A percentile compares a stretch with the other conserved stretches of the same genome.
Conservation (phyloP, 2,329 filamentous ascomycete genomes). For the Ophiostoma novo-ulmi region DNA sequence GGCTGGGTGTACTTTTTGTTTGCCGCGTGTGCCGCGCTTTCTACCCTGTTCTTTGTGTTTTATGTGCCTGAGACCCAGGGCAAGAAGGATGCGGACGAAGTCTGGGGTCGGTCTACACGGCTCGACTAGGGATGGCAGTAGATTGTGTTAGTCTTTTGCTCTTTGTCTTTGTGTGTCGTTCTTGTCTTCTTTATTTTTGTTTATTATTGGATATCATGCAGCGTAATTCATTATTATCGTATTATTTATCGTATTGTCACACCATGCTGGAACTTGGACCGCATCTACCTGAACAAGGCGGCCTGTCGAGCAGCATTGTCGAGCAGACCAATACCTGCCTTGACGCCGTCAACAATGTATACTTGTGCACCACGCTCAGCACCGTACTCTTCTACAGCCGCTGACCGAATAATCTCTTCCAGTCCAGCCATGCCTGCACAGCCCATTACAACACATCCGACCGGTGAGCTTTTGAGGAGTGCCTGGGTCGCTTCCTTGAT, state of each 20-base stretch:
- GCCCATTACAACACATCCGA: constrained; percentile 72
- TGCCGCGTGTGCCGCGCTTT: constrained; percentile 63
- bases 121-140: constrained; percentile 41
- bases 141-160: background rate
- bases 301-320: constrained; percentile 49
- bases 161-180: background rate
- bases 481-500: constrained; percentile 65
- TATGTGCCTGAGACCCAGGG: constrained; percentile 84
- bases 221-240: background rate
- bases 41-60: constrained; percentile 65
- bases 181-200: background rate
- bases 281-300: constrained; percentile 35
- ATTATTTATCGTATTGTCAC: background rate
- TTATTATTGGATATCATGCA: background rate
- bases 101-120: constrained; percentile 69
- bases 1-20: constrained; percentile 94
- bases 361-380: constrained; percentile 49
- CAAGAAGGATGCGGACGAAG: constrained; percentile 76
- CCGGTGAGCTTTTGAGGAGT: constrained; percentile 53
- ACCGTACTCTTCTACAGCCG: constrained; percentile 61
- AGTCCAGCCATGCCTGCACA: constrained; percentile 90
- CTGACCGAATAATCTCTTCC: constrained; percentile 67
- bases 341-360: constrained; percentile 74
- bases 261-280: background rate
- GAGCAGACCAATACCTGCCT: constrained; percentile 60